Evolutionary conservation across 345 rosid genomes (phyloP).

Genomic region (Eutrema heterophyllum): DNA sequence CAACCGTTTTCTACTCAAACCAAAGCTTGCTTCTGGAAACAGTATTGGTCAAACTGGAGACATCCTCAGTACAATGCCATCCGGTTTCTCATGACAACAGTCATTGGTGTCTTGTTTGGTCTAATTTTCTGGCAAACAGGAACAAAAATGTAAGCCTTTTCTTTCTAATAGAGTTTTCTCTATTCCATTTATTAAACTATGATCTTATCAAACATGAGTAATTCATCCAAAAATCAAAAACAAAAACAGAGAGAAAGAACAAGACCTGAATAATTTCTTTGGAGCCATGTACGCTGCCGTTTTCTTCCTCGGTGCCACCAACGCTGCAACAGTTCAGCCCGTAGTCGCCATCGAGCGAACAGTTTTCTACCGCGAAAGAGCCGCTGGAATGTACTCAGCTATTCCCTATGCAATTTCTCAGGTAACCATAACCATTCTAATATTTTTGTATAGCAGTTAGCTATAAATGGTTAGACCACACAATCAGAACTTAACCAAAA

Average conservation of each 20-base stretch:
- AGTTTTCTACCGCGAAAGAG: constrained; percentile 80
- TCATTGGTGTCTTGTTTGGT: constrained; percentile 57
- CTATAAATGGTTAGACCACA: background rate
- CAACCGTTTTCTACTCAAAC: constrained; percentile 56
- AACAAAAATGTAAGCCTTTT: constrained; percentile 37
- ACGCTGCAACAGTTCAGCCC: constrained; percentile 57
- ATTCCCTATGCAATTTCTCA: constrained; percentile 80
- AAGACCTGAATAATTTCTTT: constrained; percentile 58
- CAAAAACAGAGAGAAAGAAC: constrained; percentile 40
- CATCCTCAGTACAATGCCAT: constrained; percentile 70
- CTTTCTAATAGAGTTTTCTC: background rate
- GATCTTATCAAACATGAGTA: background rate
- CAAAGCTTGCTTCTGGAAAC: constrained; percentile 81
- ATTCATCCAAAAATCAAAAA: background rate
- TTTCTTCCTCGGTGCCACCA: constrained; percentile 64
- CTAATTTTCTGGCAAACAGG: constrained; percentile 78
- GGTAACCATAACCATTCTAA: constrained; percentile 18
- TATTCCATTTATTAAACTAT: background rate
- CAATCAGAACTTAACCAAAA: background rate
- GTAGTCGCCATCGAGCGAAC: constrained; percentile 65
- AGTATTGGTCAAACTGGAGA: constrained; percentile 73
- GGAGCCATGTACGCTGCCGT: constrained; percentile 75
- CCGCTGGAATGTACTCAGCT: constrained; percentile 86
- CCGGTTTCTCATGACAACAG: constrained; percentile 55
- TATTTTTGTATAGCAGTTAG: background rate